Conservation (phyloP, 768 basidiomycete species). For the Amanita subjunquillea region DNA sequence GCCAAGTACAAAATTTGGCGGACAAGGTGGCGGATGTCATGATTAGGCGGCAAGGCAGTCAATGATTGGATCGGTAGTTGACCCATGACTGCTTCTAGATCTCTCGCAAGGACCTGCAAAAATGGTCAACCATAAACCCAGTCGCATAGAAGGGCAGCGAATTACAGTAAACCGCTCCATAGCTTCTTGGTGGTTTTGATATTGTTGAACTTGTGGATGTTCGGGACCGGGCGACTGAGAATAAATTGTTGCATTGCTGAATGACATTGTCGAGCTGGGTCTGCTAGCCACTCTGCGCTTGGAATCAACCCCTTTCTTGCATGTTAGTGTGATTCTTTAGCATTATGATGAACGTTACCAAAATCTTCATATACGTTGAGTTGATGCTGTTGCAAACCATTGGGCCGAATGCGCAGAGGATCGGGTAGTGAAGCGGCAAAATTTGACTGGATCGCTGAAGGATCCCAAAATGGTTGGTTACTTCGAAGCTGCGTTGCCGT, state of each 20-base stretch:
- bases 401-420: constrained; percentile 73
- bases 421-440: constrained; percentile 76
- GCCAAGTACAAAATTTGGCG: constrained; percentile 77
- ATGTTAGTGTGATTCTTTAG: neutral
- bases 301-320: constrained; percentile 28
- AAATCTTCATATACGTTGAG: constrained; percentile 94
- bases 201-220: constrained; percentile 26
- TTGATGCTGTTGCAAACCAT: constrained; percentile 76
- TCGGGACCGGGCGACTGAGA: constrained; percentile 58
- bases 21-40: constrained; percentile 79
- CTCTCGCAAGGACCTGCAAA: constrained; percentile 31
- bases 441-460: constrained; percentile 56
- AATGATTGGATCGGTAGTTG: constrained; percentile 69
- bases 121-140: constrained; percentile 4
- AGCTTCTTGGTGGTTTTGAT: constrained; percentile 66
- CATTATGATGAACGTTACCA: constrained; percentile 28
- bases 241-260: constrained; percentile 41
- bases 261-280: constrained; percentile 64
- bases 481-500: constrained; percentile 38
- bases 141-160: neutral
- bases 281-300: constrained; percentile 52
- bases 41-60: constrained; percentile 64
- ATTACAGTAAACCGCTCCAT: constrained; percentile 74
- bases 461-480: constrained; percentile 85
- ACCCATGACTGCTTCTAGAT: constrained; percentile 72